Percentiles rank a stretch among this genome's conserved stretches.
Conservation (phyloP, 805 yeast species). For the Myxozyma monticola region DNA sequence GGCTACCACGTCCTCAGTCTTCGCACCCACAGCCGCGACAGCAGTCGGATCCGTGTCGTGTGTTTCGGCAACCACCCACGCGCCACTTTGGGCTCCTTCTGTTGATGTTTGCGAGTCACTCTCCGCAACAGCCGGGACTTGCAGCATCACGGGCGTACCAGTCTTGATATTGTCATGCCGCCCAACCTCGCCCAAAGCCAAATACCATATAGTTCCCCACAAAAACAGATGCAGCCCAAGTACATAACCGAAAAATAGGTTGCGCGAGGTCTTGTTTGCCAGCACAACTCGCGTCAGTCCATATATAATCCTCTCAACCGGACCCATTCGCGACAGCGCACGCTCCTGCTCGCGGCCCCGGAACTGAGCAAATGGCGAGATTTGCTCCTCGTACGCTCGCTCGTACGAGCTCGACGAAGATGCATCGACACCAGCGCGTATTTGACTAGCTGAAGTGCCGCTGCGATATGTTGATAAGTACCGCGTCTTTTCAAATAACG, state of each 20-base stretch:
- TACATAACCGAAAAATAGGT: constrained; percentile 72
- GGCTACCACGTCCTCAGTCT: too few relatives aligned
- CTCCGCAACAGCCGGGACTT: too few relatives aligned
- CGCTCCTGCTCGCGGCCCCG: constrained; percentile 75
- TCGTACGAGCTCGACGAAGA: constrained; percentile 56
- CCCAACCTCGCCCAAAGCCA: constrained; percentile 29
- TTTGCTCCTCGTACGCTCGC: constrained; percentile 66
- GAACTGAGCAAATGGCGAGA: constrained; percentile 83
- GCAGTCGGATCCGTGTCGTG: too few relatives aligned
- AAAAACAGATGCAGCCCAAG: constrained; percentile 72
- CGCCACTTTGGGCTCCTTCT: too few relatives aligned
- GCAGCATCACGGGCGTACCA: neutral
- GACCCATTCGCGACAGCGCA: constrained; percentile 67
- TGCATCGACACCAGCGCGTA: constrained; percentile 27
- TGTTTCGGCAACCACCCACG: too few relatives aligned
- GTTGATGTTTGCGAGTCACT: too few relatives aligned
- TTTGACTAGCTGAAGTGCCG: constrained; percentile 16
- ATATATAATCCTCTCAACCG: constrained; percentile 74
- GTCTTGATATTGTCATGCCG: constrained; percentile 13
- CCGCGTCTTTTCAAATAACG: constrained; percentile 67
- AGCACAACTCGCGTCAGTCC: constrained; percentile 72
- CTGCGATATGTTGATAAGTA: constrained; percentile 35
- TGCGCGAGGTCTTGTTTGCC: constrained; percentile 69
- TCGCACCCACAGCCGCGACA: too few relatives aligned
- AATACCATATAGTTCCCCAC: constrained; percentile 43